phyloP scores from a whole-genome alignment of 345 rosid species.

The Turritis glabra region DNA sequence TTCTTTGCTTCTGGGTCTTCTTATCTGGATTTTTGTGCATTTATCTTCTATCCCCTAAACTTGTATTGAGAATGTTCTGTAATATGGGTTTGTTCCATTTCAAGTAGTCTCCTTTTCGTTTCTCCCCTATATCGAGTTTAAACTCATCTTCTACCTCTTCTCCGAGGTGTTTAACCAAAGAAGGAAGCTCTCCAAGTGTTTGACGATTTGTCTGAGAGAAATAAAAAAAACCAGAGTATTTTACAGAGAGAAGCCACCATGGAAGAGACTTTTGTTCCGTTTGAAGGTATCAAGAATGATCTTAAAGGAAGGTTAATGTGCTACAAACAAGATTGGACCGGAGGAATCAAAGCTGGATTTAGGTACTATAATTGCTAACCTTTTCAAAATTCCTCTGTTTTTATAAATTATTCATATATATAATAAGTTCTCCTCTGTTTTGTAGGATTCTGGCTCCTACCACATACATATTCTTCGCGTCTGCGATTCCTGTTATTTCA shows the following conservation, averaged over 20 bases:
- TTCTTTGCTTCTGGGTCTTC: neutral
- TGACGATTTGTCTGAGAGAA: constrained; percentile 23
- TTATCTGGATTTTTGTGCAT: constrained; percentile 2
- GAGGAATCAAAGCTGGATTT: constrained; percentile 78
- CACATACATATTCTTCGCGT: constrained; percentile 95
- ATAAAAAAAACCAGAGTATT: constrained; percentile 12
- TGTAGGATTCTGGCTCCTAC: constrained; percentile 96
- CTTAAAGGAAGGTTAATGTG: constrained; percentile 78
- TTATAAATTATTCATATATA: neutral
- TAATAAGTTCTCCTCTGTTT: too few relatives aligned
- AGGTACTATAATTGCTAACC: constrained; percentile 43
- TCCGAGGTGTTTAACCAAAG: neutral
- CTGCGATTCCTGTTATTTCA: constrained; percentile 96
- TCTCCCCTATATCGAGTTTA: neutral
- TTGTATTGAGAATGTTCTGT: constrained; percentile 17
- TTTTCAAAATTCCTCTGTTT: neutral
- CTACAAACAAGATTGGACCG: constrained; percentile 90
- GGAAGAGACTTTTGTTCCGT: constrained; percentile 92
- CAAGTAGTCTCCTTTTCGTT: constrained; percentile 18
- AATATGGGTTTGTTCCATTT: constrained; percentile 21
- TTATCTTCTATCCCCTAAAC: constrained; percentile 11
- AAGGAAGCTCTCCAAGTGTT: constrained; percentile 35
- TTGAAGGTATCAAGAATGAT: constrained; percentile 84
- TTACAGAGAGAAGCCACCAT: constrained; percentile 37
- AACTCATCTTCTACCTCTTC: neutral